These are phyloP conservation scores for Apiotrichum siamense DNA, from an alignment of 1,284 basidiomycete genomes.

Conservation along the genomic window DNA sequence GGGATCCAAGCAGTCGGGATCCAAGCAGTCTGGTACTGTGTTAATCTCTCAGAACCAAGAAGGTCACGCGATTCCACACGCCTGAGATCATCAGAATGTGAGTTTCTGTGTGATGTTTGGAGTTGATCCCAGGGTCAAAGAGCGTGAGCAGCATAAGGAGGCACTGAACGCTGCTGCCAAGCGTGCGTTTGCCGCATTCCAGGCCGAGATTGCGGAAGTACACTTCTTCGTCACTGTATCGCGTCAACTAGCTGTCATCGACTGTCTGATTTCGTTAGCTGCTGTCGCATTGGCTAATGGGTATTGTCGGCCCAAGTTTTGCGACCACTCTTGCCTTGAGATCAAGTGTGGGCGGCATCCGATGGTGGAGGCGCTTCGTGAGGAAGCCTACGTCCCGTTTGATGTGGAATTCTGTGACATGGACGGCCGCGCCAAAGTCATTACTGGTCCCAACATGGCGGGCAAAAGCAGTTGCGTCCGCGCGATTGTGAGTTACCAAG, in stretches of 20 bases:
- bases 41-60: slow-evolving; percentile 64
- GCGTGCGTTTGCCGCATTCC: slow-evolving; percentile 61
- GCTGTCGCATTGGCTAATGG: slow-evolving; percentile 38
- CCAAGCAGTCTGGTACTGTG: neutral
- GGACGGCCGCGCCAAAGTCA: slow-evolving; percentile 61
- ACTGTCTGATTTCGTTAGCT: slow-evolving; percentile 43
- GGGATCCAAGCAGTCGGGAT: too few relatives aligned
- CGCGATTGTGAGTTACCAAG: slow-evolving; percentile 28
- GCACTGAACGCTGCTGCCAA: slow-evolving; percentile 61
- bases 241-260: slow-evolving; percentile 64
- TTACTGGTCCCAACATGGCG: slow-evolving; percentile 56
- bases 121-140: slow-evolving; percentile 50
- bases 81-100: slow-evolving; percentile 61
- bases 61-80: slow-evolving; percentile 70
- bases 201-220: slow-evolving; percentile 62
- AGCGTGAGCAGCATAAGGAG: slow-evolving; percentile 73
- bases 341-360: slow-evolving; percentile 56
- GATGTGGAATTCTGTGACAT: slow-evolving; percentile 43
- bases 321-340: slow-evolving; percentile 55
- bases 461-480: slow-evolving; percentile 45
- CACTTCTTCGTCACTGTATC: slow-evolving; percentile 68
- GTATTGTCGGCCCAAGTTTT: slow-evolving; percentile 64
- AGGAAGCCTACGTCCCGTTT: slow-evolving; percentile 71
- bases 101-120: neutral
- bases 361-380: slow-evolving; percentile 68